Percentiles rank a stretch among this genome's conserved stretches.
These are phyloP conservation scores for Mytilinidion resinicola DNA, from an alignment of 495 filamentous ascomycete genomes.

Conservation along the genomic window DNA sequence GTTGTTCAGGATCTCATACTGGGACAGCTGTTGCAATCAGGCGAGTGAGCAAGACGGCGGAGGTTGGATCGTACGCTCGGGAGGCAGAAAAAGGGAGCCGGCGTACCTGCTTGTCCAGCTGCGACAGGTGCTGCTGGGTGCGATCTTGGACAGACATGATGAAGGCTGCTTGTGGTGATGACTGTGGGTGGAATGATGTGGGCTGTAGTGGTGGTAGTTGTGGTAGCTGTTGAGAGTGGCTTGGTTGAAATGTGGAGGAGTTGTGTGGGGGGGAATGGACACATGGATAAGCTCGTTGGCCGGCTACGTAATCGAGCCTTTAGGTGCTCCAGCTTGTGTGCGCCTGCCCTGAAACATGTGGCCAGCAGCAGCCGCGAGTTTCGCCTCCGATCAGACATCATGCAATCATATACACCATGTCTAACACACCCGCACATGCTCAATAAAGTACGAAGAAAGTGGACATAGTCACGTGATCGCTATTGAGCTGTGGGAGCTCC, in stretches of 20 bases:
- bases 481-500: no score
- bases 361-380: no score
- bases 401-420: no score
- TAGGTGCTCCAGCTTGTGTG: background rate
- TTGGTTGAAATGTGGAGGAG: slow-evolving; percentile 4
- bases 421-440: no score
- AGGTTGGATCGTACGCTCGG: background rate
- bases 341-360: background rate
- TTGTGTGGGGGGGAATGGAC: slow-evolving; percentile 10
- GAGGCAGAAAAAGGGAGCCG: slow-evolving; percentile 1
- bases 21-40: slow-evolving; percentile 65
- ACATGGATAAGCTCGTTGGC: slow-evolving; percentile 2
- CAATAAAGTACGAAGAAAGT: no score
- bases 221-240: slow-evolving; percentile 1
- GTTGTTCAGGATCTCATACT: slow-evolving; percentile 91
- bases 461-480: no score
- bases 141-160: slow-evolving; percentile 83
- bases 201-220: slow-evolving; percentile 2
- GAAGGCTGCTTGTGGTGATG: background rate
- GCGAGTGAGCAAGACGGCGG: slow-evolving; percentile 17
- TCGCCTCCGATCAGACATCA: no score
- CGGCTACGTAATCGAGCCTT: background rate
- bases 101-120: slow-evolving; percentile 97
- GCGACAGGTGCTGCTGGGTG: slow-evolving; percentile 76
- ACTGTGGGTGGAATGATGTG: background rate